phyloP scores from a whole-genome alignment of 345 rosid species.

The Excoecaria agallocha region DNA sequence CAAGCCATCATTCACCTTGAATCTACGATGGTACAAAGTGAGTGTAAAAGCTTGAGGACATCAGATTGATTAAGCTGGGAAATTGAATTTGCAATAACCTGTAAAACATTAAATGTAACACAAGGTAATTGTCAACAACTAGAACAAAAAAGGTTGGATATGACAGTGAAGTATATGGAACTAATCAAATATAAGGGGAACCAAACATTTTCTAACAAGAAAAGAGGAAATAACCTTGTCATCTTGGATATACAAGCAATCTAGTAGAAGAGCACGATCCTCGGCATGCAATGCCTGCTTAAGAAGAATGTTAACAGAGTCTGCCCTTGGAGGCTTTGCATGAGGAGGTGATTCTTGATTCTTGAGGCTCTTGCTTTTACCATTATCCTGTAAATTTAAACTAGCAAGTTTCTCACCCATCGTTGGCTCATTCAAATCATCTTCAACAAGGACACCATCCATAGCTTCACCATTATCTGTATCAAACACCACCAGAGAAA shows the following conservation, averaged over 20 bases:
- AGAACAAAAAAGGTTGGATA: background rate
- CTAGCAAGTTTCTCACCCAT: slow-evolving; percentile 84
- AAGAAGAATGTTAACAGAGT: slow-evolving; percentile 75
- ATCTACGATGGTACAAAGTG: slow-evolving; percentile 68
- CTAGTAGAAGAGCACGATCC: slow-evolving; percentile 78
- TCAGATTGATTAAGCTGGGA: slow-evolving; percentile 66
- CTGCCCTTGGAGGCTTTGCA: slow-evolving; percentile 74
- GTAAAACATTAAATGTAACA: slow-evolving; percentile 17
- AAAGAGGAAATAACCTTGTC: slow-evolving; percentile 53
- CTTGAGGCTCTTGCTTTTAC: slow-evolving; percentile 30
- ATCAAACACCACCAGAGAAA: background rate
- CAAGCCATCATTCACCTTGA: slow-evolving; percentile 50
- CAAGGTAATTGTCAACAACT: background rate
- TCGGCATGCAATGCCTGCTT: slow-evolving; percentile 88
- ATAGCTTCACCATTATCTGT: slow-evolving; percentile 57
- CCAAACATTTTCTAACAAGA: background rate
- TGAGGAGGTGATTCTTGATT: slow-evolving; percentile 30
- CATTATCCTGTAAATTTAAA: slow-evolving; percentile 45
- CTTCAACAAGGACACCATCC: slow-evolving; percentile 63
- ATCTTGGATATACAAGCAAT: slow-evolving; percentile 86
- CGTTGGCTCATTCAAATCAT: slow-evolving; percentile 73
- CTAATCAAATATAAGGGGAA: background rate
- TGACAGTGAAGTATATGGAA: background rate
- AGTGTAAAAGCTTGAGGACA: slow-evolving; percentile 70
- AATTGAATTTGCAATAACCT: slow-evolving; percentile 87